Evolutionary conservation across 2,329 filamentous ascomycete species (phyloP).

Genomic region (Phialophora tarda): DNA sequence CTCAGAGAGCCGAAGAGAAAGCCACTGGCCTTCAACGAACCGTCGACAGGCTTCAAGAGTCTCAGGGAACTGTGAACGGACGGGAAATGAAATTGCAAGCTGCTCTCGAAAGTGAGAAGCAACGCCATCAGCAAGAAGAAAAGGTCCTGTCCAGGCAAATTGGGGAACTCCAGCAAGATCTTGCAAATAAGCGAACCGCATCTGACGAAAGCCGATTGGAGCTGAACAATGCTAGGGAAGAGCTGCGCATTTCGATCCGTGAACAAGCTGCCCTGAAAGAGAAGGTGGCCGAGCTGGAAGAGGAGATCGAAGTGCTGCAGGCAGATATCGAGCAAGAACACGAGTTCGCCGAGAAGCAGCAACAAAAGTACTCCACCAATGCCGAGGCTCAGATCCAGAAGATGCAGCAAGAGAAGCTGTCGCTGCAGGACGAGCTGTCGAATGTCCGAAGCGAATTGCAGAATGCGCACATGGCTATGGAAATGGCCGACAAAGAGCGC

Average conservation of each 20-base stretch:
- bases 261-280: slow-evolving; percentile 67
- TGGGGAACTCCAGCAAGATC: slow-evolving; percentile 72
- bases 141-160: slow-evolving; percentile 73
- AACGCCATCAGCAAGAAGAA: slow-evolving; percentile 75
- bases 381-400: slow-evolving; percentile 63
- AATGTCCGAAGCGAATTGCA: slow-evolving; percentile 66
- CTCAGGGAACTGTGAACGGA: slow-evolving; percentile 69
- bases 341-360: slow-evolving; percentile 63
- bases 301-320: slow-evolving; percentile 77
- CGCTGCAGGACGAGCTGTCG: slow-evolving; percentile 67
- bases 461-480: slow-evolving; percentile 61
- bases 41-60: slow-evolving; percentile 71
- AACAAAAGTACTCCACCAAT: slow-evolving; percentile 64
- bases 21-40: slow-evolving; percentile 71
- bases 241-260: slow-evolving; percentile 70
- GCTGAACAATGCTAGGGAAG: slow-evolving; percentile 68
- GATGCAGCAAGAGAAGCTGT: slow-evolving; percentile 65
- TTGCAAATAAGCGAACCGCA: slow-evolving; percentile 69
- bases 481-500: slow-evolving; percentile 67
- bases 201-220: slow-evolving; percentile 71
- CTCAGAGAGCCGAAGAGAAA: slow-evolving; percentile 70
- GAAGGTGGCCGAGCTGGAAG: slow-evolving; percentile 71
- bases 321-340: slow-evolving; percentile 68
- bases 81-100: slow-evolving; percentile 72
- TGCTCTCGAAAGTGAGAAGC: slow-evolving; percentile 71